These are phyloP conservation scores for Lecanicillium sp. DNA, from an alignment of 2,329 filamentous ascomycete genomes.

Conservation along the genomic window DNA sequence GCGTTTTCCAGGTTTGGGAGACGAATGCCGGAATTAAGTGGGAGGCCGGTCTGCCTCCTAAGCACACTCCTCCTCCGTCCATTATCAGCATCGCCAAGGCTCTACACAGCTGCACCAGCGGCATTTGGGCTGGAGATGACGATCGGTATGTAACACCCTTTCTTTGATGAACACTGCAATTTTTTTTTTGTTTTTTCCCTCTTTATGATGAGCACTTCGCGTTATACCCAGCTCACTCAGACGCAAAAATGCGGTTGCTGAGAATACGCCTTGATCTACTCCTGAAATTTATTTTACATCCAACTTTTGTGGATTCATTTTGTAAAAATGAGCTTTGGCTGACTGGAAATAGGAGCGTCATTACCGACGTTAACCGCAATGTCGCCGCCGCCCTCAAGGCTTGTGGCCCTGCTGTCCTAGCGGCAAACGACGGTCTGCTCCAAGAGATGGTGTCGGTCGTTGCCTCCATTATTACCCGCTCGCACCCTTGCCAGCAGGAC, in stretches of 20 bases:
- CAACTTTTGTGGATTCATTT: too few species aligned
- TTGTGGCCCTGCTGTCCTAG: conserved; percentile 78
- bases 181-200: conserved; percentile 13
- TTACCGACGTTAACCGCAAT: conserved; percentile 93
- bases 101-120: conserved; percentile 75
- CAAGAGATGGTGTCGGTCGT: conserved; percentile 70
- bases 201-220: conserved; percentile 74
- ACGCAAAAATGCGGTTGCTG: conserved; percentile 84
- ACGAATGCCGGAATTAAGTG: conserved; percentile 69
- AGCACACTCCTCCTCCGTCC: conserved; percentile 69
- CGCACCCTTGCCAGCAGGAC: conserved; percentile 89
- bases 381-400: conserved; percentile 83
- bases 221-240: conserved; percentile 99
- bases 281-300: conserved; percentile 21
- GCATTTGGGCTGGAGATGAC: conserved; percentile 80
- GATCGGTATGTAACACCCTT: conserved; percentile 69
- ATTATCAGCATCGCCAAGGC: conserved; percentile 80
- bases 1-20: conserved; percentile 82
- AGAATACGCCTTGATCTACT: conserved; percentile 56
- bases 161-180: too few species aligned
- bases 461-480: conserved; percentile 73
- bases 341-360: conserved; percentile 55
- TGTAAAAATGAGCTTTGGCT: too few species aligned
- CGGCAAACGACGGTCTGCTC: conserved; percentile 58
- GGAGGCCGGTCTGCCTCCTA: conserved; percentile 78